Base-by-base conservation (phyloP, 2,329 filamentous ascomycete species). In the Penicillium rolfsii region DNA sequence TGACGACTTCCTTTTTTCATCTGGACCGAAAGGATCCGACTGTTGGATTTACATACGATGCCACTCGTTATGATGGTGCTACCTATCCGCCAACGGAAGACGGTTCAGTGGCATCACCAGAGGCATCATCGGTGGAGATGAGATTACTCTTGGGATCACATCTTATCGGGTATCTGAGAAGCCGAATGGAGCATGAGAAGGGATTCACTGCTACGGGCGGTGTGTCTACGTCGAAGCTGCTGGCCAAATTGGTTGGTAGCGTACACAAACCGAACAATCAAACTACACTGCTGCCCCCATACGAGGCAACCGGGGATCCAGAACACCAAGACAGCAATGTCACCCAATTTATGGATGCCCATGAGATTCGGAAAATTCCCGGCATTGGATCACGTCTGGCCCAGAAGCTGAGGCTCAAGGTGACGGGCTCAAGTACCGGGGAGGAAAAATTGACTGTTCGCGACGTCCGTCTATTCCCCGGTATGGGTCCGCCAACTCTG, bases 131-230 rank as follows among this genome's bases (percentile, higher is more conserved):
- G 35, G 75, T 82, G 49, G 83, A 81, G 67, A 76, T 89, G 57
- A 87, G 90, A 43, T 82, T 97, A 36, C 79, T 89, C 12, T 80
- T 97, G 8, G 93, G 87, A 4, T 95, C 92, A 11, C 92, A 97
- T 76, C 79, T 98, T 35, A 92, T 92, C 5, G 81, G 85, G 33
- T 83, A 94, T 72, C 76, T 98, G 28, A 88, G 94, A 12, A 79
- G 83, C 58, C 85, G 86, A 70, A 80, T 98, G 11, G 90, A 96
- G 70, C 81, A 87, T 49, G 83, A 91, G 49, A 89, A 88, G 70
- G 91, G 92, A 1, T 97, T 94, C 76, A 97, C 93, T 0, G 90
- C 90, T 30, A 94, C 93, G 0, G 93, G 91, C 45, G 94, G 94
- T 4, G 87, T 98, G 24, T 89, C 93, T 2, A 96, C 91, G 0